Evolutionary conservation across 768 basidiomycete species (phyloP).

Genomic region (Serendipita sp.): DNA sequence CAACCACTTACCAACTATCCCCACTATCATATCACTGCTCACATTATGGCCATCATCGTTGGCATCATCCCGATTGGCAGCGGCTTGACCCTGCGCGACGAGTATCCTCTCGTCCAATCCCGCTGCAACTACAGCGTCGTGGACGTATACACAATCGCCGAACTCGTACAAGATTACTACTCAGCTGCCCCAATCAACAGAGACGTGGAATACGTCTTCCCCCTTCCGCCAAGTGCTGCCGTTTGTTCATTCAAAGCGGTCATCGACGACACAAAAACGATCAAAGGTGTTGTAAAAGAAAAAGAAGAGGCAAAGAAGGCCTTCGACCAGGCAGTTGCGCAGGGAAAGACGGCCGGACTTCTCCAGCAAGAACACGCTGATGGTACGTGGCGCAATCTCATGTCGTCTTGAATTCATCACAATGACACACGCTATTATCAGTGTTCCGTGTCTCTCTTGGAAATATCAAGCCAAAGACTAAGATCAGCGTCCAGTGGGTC

Average conservation of each 20-base stretch:
- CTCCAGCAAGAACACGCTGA: conserved; percentile 10
- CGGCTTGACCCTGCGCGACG: background rate
- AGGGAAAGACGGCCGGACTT: conserved; percentile 12
- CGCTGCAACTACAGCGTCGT: background rate
- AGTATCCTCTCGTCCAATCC: conserved; percentile 1
- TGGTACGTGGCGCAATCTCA: background rate
- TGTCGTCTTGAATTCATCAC: background rate
- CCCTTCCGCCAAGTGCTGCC: conserved; percentile 38
- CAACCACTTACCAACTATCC: too few relatives aligned
- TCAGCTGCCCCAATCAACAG: background rate
- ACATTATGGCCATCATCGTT: background rate
- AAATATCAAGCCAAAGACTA: conserved; percentile 6
- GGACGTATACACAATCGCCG: background rate
- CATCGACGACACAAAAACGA: conserved; percentile 27
- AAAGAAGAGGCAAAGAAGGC: conserved; percentile 10
- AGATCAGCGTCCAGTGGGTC: conserved; percentile 7
- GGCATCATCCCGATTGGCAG: background rate
- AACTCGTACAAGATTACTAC: conserved; percentile 5
- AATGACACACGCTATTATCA: background rate
- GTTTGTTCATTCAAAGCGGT: conserved; percentile 40
- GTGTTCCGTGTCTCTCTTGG: conserved; percentile 9
- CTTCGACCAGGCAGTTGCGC: conserved; percentile 11
- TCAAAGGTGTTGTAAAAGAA: conserved; percentile 25
- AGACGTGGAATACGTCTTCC: conserved; percentile 34
- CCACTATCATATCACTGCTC: too few relatives aligned